Evolutionary conservation across 2,329 filamentous ascomycete genomes (phyloP), one percentile per base, ranked within the genome.

Genomic region (Fusarium sp.): DNA sequence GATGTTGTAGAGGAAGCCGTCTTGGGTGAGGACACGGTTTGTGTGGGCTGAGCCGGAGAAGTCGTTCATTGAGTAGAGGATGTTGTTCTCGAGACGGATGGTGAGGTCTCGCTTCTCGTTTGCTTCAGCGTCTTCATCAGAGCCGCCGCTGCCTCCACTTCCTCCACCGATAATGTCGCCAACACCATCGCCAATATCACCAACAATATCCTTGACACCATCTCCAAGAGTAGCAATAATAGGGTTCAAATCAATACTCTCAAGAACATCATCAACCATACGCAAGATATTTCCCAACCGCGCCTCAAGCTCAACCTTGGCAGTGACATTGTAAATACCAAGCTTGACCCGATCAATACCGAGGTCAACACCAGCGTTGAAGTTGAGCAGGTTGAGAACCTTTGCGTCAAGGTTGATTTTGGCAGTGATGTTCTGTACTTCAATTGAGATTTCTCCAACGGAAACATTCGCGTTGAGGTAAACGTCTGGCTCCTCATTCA

Each of bases 361-460:
- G 6, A 67, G 56, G 49, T 67, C 63, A n/a, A 67, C 64, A 20
- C 64, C 63, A 8, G 64, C 64, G 4, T 67, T 67, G 34, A 67
- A 67, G 24, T 67, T 67, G 22, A 67, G 64, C 20, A 67, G 12
- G 14, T 57, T 67, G n/a, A 67, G 63, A 22, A 67, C 63, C 46
- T 67, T 67, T 7, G 56, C 64, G 22, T 67, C 64, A 0, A 67
- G 63, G 18, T 67, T 67, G 46, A 67, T 62, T n/a, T 67, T 67
- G 11, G 63, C 64, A 5, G 63, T 67, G 15, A 67, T 67, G 6
- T 67, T 67, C 24, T 67, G 20, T 3, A 67, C 64, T 3, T 67
- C 64, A 6, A 67, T 34, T 6, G 64, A 67, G 42, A 67, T 67
- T 16, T 67, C 64, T 2, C 64, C 64, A 3, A 67, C 64, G 0